phyloP scores from a whole-genome alignment of 805 yeast species.

The Brettanomyces custersianus region DNA sequence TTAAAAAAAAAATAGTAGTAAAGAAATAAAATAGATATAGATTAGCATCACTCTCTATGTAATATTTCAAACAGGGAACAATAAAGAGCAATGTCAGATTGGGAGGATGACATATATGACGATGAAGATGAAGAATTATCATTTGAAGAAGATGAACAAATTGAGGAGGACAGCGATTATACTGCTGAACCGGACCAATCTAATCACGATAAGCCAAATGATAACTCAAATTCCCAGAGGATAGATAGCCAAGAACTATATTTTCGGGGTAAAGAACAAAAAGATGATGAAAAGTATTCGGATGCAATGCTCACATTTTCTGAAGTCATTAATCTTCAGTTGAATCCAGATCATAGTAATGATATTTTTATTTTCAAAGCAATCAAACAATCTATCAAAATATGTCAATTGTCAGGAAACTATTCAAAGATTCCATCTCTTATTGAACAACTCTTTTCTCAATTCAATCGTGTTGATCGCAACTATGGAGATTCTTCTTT shows the following conservation, averaged over 20 bases:
- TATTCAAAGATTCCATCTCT: conserved; percentile 8
- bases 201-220: conserved; percentile 7
- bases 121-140: conserved; percentile 26
- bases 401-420: conserved; percentile 13
- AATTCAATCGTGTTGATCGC: conserved; percentile 10
- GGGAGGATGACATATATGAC: conserved; percentile 30
- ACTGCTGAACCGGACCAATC: conserved; percentile 1
- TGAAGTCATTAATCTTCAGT: conserved; percentile 9
- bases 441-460: conserved; percentile 14
- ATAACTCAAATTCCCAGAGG: conserved; percentile 7
- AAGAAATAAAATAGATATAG: no score
- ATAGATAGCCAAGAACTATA: conserved; percentile 20
- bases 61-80: no score
- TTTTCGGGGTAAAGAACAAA: conserved; percentile 24
- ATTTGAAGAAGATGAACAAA: conserved; percentile 23
- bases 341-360: neutral
- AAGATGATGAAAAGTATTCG: conserved; percentile 22
- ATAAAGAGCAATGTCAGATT: conserved; percentile 31
- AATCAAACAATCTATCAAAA: conserved; percentile 25
- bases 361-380: conserved; percentile 24
- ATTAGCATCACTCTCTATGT: no score
- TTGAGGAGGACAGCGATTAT: conserved; percentile 12
- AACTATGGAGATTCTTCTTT: conserved; percentile 23
- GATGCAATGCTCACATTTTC: conserved; percentile 20
- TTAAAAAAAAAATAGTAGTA: no score